These are phyloP conservation scores for Lasiodiplodia sp. DNA, from an alignment of 2,329 filamentous ascomycete species.

Conservation along the genomic window DNA sequence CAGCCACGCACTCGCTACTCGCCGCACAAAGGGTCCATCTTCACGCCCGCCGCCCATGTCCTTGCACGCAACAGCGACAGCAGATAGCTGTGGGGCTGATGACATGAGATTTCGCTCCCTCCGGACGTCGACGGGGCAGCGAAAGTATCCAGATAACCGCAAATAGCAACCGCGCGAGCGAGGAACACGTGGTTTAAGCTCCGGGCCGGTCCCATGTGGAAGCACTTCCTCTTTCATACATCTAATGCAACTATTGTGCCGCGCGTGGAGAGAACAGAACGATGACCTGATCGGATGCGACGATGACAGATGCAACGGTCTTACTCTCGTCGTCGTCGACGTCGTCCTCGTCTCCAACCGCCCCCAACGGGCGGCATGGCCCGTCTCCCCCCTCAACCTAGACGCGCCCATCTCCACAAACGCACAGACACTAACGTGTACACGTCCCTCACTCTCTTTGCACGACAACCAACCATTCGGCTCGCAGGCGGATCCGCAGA, in stretches of 20 bases:
- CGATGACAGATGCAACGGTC: not conserved
- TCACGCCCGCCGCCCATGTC: not conserved
- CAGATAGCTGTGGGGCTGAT: constrained; percentile 5
- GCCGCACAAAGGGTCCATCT: not conserved
- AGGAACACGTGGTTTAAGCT: constrained; percentile 7
- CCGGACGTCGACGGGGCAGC: not conserved
- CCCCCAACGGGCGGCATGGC: not conserved
- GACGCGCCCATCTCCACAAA: not conserved
- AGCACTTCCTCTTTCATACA: too few species aligned
- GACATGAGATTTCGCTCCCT: constrained; percentile 25
- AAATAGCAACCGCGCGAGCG: not conserved
- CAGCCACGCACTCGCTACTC: not conserved
- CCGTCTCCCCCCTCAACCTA: not conserved
- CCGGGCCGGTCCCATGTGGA: not conserved
- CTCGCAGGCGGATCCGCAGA: not conserved
- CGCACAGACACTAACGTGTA: not conserved
- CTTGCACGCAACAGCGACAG: not conserved
- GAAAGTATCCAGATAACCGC: not conserved
- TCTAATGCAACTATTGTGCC: not conserved
- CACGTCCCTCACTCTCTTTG: not conserved
- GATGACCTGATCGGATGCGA: too few species aligned
- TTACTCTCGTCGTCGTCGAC: not conserved
- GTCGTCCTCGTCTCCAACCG: too few species aligned
- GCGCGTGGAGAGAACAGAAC: not conserved
- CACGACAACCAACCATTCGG: not conserved